phyloP scores from a whole-genome alignment of 2,329 filamentous ascomycete species.

The Aspergillus vadensis region DNA sequence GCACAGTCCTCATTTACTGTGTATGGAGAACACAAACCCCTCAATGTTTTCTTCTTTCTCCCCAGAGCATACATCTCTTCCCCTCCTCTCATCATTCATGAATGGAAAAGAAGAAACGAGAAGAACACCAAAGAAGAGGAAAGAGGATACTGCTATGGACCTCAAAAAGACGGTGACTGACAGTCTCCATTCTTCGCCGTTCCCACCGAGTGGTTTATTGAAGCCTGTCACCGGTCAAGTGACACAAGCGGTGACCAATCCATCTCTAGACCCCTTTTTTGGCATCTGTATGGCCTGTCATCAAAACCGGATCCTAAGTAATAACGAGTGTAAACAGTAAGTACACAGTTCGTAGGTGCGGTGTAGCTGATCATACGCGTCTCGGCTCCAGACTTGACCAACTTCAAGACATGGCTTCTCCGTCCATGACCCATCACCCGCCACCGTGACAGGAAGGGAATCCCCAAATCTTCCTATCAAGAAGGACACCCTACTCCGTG shows the following conservation, averaged over 20 bases:
- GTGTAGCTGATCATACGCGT: background rate
- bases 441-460: background rate
- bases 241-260: constrained; percentile 3
- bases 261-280: constrained; percentile 1
- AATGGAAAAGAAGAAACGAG: background rate
- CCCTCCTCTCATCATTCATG: background rate
- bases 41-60: background rate
- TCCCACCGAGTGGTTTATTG: background rate
- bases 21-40: background rate
- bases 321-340: background rate
- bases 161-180: constrained; percentile 2
- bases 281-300: constrained; percentile 4
- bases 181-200: background rate
- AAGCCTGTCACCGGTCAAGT: constrained; percentile 2
- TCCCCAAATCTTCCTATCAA: background rate
- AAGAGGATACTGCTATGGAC: background rate
- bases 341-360: background rate
- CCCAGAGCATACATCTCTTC: background rate
- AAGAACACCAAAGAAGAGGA: background rate
- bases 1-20: background rate
- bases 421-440: constrained; percentile 2
- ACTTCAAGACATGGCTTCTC: constrained; percentile 1
- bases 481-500: background rate
- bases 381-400: background rate
- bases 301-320: constrained; percentile 3